Percentiles rank a stretch among this genome's conserved stretches.
These are phyloP conservation scores for Penicillium sp. DNA, from an alignment of 2,329 filamentous ascomycete genomes.

Conservation along the genomic window DNA sequence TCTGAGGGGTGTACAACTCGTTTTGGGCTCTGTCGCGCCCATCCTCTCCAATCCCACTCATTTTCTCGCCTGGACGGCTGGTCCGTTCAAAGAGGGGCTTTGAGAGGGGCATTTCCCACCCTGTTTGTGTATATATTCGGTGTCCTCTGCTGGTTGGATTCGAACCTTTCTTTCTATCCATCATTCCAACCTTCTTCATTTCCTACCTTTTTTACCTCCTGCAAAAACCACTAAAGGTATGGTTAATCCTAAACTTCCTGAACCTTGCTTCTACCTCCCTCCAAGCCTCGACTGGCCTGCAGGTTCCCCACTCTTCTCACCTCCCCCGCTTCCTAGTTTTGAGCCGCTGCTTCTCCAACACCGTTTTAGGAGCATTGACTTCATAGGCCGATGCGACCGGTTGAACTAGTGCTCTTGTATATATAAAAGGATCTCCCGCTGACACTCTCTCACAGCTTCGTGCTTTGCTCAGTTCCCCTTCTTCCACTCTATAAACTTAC, in stretches of 20 bases:
- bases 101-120: conserved; percentile 2
- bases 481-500: conserved; percentile 5
- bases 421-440: conserved; percentile 11
- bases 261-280: not conserved
- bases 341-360: conserved; percentile 17
- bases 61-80: not conserved
- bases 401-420: conserved; percentile 8
- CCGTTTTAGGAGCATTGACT: conserved; percentile 13
- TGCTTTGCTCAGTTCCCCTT: conserved; percentile 4
- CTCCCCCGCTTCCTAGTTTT: conserved; percentile 3
- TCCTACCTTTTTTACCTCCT: not conserved
- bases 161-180: not conserved
- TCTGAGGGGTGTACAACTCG: conserved; percentile 13
- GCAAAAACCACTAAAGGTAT: not conserved
- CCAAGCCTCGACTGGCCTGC: conserved; percentile 3
- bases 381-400: conserved; percentile 9
- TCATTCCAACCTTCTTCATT: conserved; percentile 4
- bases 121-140: conserved; percentile 9
- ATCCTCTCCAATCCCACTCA: not conserved
- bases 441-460: conserved; percentile 8
- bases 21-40: conserved; percentile 11
- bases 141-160: not conserved
- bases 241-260: not conserved
- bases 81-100: conserved; percentile 8
- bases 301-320: conserved; percentile 16